Conservation (phyloP, 805 yeast species). For the Yarrowia sp. region DNA sequence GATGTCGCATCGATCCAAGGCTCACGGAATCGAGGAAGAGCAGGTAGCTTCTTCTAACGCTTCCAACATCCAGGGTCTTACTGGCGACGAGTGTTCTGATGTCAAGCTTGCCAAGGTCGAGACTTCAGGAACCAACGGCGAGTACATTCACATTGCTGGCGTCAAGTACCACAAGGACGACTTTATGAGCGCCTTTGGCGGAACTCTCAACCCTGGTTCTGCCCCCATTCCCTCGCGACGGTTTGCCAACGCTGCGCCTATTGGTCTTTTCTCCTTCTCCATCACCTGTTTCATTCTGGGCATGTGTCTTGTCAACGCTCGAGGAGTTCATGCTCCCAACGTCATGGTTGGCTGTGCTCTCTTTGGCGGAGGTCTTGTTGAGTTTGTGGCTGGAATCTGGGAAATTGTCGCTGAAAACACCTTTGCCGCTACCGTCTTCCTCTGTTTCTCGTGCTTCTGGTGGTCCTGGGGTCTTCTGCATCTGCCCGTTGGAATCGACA, state of each 20-base stretch:
- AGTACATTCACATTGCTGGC: conserved; percentile 69
- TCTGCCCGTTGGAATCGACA: conserved; percentile 59
- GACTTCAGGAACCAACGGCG: conserved; percentile 59
- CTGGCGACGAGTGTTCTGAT: conserved; percentile 9
- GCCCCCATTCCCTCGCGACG: conserved; percentile 53
- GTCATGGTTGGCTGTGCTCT: conserved; percentile 65
- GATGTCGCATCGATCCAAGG: conserved; percentile 18
- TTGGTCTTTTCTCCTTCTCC: conserved; percentile 67
- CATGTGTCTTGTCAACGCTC: conserved; percentile 60
- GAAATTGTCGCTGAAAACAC: conserved; percentile 69
- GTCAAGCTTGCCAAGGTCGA: conserved; percentile 44
- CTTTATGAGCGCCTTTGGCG: conserved; percentile 62
- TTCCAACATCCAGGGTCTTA: conserved; percentile 20
- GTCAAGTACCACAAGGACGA: conserved; percentile 67
- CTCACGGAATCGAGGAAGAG: conserved; percentile 4
- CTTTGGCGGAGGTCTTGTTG: conserved; percentile 68
- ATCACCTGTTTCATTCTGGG: conserved; percentile 65
- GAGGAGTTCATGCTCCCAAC: conserved; percentile 61
- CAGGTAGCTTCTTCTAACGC: conserved; percentile 1
- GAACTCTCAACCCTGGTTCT: conserved; percentile 35
- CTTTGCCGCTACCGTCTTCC: conserved; percentile 63
- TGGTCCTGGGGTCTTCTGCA: conserved; percentile 64
- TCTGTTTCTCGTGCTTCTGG: conserved; percentile 65
- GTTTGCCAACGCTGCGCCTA: conserved; percentile 67
- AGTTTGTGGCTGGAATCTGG: conserved; percentile 69